Conservation (phyloP, 2,329 filamentous ascomycete species). For the Aspergillus sp. region DNA sequence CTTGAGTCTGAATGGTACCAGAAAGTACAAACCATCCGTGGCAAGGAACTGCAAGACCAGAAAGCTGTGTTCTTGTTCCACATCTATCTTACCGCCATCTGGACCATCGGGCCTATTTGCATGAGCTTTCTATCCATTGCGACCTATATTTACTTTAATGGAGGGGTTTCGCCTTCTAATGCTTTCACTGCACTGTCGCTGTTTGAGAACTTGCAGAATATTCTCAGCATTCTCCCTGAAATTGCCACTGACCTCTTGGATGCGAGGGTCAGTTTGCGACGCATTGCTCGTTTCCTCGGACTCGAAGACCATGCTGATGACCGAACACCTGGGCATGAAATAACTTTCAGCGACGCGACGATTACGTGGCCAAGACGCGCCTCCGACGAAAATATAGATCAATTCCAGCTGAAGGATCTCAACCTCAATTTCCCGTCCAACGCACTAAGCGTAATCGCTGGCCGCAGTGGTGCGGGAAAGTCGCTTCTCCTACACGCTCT, state of each 20-base stretch:
- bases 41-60: conserved; percentile 64
- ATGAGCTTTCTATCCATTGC: conserved; percentile 68
- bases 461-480: conserved; percentile 76
- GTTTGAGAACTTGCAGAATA: conserved; percentile 68
- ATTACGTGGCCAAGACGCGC: conserved; percentile 74
- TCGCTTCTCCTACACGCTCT: conserved; percentile 71
- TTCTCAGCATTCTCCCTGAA: conserved; percentile 68
- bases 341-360: conserved; percentile 66
- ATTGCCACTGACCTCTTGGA: conserved; percentile 68
- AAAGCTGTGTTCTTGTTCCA: conserved; percentile 67
- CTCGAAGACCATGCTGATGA: conserved; percentile 60
- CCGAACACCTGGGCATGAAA: conserved; percentile 56
- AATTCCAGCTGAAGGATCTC: conserved; percentile 64
- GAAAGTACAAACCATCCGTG: conserved; percentile 64
- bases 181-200: conserved; percentile 76
- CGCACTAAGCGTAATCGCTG: conserved; percentile 71
- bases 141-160: conserved; percentile 64
- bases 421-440: conserved; percentile 65
- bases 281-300: conserved; percentile 68
- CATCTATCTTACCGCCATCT: conserved; percentile 62
- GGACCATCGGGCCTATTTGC: conserved; percentile 70
- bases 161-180: conserved; percentile 65
- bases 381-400: conserved; percentile 42
- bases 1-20: conserved; percentile 71
- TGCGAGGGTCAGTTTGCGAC: conserved; percentile 65